A percentile compares a stretch with the other conserved stretches of the same genome.
phyloP scores from a whole-genome alignment of 352 stramenopile species.

The Phytopythium mirpurense region DNA sequence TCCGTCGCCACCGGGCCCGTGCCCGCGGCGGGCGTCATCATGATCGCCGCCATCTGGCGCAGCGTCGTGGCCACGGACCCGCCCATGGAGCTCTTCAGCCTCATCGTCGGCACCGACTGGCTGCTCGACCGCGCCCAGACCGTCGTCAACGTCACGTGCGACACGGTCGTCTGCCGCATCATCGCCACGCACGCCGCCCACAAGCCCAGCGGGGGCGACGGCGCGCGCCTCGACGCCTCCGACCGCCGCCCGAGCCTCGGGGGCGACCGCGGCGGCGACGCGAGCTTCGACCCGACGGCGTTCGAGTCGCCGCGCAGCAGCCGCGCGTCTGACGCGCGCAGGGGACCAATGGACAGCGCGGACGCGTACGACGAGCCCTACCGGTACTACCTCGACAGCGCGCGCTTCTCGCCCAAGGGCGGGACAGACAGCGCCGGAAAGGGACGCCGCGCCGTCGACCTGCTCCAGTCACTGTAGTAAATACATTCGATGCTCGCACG shows the following conservation, averaged over 20 bases:
- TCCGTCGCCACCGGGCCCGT: constrained; percentile 62
- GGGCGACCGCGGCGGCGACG: not conserved
- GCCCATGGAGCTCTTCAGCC: constrained; percentile 42
- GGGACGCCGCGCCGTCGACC: constrained; percentile 2
- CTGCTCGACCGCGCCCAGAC: constrained; percentile 54
- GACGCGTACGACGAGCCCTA: not conserved
- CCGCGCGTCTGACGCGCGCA: not conserved
- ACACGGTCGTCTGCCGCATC: constrained; percentile 52
- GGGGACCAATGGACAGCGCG: not conserved
- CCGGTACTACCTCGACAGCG: constrained; percentile 7
- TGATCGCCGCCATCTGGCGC: constrained; percentile 67
- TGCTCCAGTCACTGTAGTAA: constrained; percentile 7
- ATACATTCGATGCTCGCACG: too few species aligned
- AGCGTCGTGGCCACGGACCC: constrained; percentile 38
- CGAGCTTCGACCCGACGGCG: not conserved
- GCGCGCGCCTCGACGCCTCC: not conserved
- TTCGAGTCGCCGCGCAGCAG: not conserved
- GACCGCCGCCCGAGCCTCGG: not conserved
- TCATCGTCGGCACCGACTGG: constrained; percentile 58
- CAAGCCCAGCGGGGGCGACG: constrained; percentile 2
- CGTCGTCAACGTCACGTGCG: constrained; percentile 52
- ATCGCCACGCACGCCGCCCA: constrained; percentile 18
- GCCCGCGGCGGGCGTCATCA: constrained; percentile 54
- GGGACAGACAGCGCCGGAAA: not conserved
- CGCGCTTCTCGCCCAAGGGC: constrained; percentile 1